Evolutionary conservation across 2,329 filamentous ascomycete species (phyloP), one percentile per base, ranked within the genome.

Genomic region (Colletotrichum graminicola): DNA sequence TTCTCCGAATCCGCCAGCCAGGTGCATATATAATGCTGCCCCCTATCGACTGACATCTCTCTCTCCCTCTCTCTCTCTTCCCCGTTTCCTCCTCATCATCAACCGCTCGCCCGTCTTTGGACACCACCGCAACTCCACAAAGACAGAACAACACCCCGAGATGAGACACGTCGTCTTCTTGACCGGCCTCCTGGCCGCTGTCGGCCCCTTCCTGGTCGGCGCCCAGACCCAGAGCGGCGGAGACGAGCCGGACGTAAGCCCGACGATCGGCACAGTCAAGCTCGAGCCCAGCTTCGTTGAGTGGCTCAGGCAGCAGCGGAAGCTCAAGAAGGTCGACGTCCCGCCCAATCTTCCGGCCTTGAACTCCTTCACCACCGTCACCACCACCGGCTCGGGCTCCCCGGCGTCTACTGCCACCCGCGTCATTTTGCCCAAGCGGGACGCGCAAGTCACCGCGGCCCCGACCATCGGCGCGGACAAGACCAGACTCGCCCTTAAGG

Each of bases 111-210:
- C 61, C 6, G 5, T 55, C 36, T 26, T 45, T 21, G 10, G 47
- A 18, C n/a, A 45, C 43, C 26, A 2, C 11, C 8, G 5, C 21
- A 23, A 3, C 45, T 12, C 45, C 1, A 14, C 8, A 7, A 63
- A 29, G 10, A 32, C 16, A 12, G 26, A 5, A 45, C 16, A 32
- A 16, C 43, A 5, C 23, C 14, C 34, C 34, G 51, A 52, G 26
- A 63, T 63, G 61, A 63, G 21, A 45, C 21, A 26, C 36, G 3
- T 34, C 36, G 2, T 26, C 11, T 16, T 45, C 26, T 39, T 41
- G 36, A 21, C 23, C 49, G 3, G 49, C 36, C 26, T 55, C 34
- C 61, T 63, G 61, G 61, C 49, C 47, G 18, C 49, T 49, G 26
- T 18, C 49, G 36, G 47, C 7, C 32, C 45, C 34, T 34, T 39